A percentile compares a stretch with the other conserved stretches of the same genome.
Evolutionary conservation across 192 early-diverging fungal genomes (phyloP).

Genomic region (Chytriomyces hyalinus): DNA sequence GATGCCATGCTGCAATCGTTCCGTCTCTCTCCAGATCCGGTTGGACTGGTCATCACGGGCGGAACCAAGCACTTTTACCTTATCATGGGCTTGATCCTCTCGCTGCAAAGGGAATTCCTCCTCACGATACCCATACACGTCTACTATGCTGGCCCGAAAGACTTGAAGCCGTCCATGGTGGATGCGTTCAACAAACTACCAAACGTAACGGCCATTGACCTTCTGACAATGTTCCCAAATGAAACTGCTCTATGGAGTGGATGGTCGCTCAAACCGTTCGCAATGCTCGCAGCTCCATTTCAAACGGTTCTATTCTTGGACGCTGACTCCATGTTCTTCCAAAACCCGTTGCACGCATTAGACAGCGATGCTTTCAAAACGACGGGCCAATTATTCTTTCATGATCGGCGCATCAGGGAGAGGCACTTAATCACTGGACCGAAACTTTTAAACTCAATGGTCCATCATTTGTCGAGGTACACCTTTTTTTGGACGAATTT

Average conservation of each 20-base stretch:
- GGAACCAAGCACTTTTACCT: constrained; percentile 34
- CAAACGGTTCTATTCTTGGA: constrained; percentile 70
- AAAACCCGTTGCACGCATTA: constrained; percentile 55
- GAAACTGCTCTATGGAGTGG: constrained; percentile 1
- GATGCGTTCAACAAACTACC: constrained; percentile 10
- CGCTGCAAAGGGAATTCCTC: constrained; percentile 41
- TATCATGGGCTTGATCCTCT: constrained; percentile 7
- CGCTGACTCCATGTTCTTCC: constrained; percentile 71
- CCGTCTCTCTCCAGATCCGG: background rate
- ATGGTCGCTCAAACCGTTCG: constrained; percentile 63
- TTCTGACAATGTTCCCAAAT: constrained; percentile 38
- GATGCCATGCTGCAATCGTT: too few relatives aligned
- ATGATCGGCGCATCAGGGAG: constrained; percentile 50
- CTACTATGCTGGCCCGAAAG: constrained; percentile 52
- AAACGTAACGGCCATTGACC: constrained; percentile 37
- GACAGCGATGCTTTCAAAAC: constrained; percentile 44
- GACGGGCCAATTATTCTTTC: constrained; percentile 63
- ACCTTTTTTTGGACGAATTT: background rate
- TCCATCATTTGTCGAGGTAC: background rate
- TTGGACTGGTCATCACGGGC: constrained; percentile 24
- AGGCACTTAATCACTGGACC: background rate
- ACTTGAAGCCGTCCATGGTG: constrained; percentile 5
- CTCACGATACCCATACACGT: constrained; percentile 62
- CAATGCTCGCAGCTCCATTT: constrained; percentile 64
- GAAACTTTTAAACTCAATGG: background rate